Percentiles rank a stretch among this genome's conserved stretches.
Evolutionary conservation across 164 flowering plant genomes (phyloP).

Genomic region (Annona squamosa): DNA sequence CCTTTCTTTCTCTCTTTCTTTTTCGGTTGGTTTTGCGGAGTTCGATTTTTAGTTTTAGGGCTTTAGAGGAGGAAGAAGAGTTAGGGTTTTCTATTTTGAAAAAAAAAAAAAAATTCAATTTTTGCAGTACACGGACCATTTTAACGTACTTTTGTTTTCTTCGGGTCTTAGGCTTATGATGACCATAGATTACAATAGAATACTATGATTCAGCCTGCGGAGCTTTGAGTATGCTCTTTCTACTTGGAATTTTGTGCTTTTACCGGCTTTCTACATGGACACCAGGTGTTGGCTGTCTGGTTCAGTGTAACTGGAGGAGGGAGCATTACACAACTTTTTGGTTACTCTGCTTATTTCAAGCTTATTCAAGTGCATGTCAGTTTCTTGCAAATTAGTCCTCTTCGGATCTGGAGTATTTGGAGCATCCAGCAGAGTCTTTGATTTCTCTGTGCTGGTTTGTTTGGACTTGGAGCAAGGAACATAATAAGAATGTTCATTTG

Average conservation of each 20-base stretch:
- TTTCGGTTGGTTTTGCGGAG: background rate
- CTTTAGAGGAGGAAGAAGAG: background rate
- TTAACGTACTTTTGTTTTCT: background rate
- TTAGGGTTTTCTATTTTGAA: slow-evolving; percentile 8
- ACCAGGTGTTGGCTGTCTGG: too few species aligned
- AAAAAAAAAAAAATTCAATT: too few species aligned
- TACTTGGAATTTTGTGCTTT: background rate
- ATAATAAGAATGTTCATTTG: too few species aligned
- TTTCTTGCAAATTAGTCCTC: too few species aligned
- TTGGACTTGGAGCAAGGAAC: too few species aligned
- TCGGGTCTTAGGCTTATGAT: background rate
- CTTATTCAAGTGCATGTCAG: too few species aligned
- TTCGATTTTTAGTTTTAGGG: background rate
- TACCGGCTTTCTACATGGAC: background rate
- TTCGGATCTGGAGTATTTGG: too few species aligned
- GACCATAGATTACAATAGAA: background rate
- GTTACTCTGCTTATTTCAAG: too few species aligned
- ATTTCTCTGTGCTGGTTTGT: too few species aligned
- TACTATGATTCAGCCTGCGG: background rate
- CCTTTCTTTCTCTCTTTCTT: background rate
- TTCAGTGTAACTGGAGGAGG: too few species aligned
- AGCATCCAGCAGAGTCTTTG: too few species aligned
- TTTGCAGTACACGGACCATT: background rate
- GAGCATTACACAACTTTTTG: too few species aligned
- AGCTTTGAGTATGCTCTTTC: background rate